A percentile compares a stretch with the other conserved stretches of the same genome.
These are phyloP conservation scores for Leptodermis oblonga DNA, from an alignment of 257 asterid genomes.

Conservation along the genomic window DNA sequence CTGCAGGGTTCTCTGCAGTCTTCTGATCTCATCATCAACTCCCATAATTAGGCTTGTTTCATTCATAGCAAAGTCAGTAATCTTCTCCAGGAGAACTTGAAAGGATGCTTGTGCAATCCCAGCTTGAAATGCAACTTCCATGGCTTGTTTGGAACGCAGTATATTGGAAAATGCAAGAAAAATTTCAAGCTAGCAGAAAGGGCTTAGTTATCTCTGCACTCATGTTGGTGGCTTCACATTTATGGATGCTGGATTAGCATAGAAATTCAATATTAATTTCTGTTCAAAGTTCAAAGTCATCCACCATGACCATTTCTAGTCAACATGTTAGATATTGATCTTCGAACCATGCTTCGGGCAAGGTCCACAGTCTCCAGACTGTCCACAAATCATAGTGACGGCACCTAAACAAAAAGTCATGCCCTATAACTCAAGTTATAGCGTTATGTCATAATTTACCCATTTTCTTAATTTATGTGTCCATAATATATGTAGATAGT, in stretches of 20 bases:
- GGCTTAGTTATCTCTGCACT: background rate
- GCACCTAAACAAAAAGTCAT: too few species aligned
- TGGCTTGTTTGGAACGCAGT: background rate
- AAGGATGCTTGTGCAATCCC: constrained; percentile 6
- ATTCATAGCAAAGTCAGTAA: constrained; percentile 20
- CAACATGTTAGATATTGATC: too few species aligned
- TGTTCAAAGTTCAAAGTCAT: constrained; percentile 3
- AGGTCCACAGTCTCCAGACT: too few species aligned
- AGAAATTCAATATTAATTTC: too few species aligned
- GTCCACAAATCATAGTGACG: too few species aligned
- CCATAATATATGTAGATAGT: too few species aligned
- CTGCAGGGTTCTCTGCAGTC: constrained; percentile 27
- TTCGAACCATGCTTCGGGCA: too few species aligned
- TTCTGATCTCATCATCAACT: constrained; percentile 25
- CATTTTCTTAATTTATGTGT: too few species aligned
- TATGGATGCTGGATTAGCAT: background rate
- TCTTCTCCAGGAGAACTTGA: constrained; percentile 15
- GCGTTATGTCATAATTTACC: too few species aligned
- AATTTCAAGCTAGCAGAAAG: background rate
- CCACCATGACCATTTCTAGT: too few species aligned
- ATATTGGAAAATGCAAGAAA: background rate
- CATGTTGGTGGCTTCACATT: background rate
- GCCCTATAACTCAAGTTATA: too few species aligned
- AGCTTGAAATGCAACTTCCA: constrained; percentile 8
- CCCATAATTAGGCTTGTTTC: constrained; percentile 18